Percentiles rank a stretch among this genome's conserved stretches.
Evolutionary conservation across 2,329 filamentous ascomycete species (phyloP).

Genomic region (Coniochaeta hoffmannii): DNA sequence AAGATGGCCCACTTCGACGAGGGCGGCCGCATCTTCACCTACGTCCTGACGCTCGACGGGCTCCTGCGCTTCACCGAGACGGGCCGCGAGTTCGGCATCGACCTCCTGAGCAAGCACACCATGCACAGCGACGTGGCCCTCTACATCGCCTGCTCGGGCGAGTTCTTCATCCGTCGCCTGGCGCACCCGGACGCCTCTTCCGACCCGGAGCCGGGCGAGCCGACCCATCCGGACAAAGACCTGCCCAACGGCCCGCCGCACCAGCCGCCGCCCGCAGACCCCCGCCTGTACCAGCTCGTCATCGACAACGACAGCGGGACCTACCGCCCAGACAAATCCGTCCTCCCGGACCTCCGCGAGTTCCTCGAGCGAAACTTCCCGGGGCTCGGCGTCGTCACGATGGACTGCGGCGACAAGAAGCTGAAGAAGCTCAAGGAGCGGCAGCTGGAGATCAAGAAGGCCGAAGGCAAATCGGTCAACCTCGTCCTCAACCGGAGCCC

Average conservation of each 20-base stretch:
- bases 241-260: slow-evolving; percentile 38
- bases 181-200: slow-evolving; percentile 33
- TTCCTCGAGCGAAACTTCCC: slow-evolving; percentile 71
- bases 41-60: slow-evolving; percentile 81
- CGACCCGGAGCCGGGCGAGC: slow-evolving; percentile 32
- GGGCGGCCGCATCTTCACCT: slow-evolving; percentile 82
- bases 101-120: slow-evolving; percentile 88
- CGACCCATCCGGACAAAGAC: slow-evolving; percentile 44
- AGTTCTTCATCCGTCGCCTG: slow-evolving; percentile 80
- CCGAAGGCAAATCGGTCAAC: slow-evolving; percentile 40
- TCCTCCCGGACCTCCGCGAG: slow-evolving; percentile 62
- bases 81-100: slow-evolving; percentile 90
- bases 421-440: slow-evolving; percentile 68
- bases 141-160: slow-evolving; percentile 86
- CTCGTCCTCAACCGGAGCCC: slow-evolving; percentile 52
- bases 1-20: slow-evolving; percentile 82
- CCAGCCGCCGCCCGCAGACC: slow-evolving; percentile 34
- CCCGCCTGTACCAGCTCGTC: slow-evolving; percentile 68
- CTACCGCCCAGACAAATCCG: slow-evolving; percentile 75
- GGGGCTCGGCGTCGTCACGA: slow-evolving; percentile 63
- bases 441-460: slow-evolving; percentile 69
- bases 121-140: slow-evolving; percentile 93
- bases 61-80: slow-evolving; percentile 90
- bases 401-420: slow-evolving; percentile 72
- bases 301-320: slow-evolving; percentile 96